Evolutionary conservation across 371 early-diverging fungal genomes (phyloP).

Genomic region (Lichtheimia corymbifera): DNA sequence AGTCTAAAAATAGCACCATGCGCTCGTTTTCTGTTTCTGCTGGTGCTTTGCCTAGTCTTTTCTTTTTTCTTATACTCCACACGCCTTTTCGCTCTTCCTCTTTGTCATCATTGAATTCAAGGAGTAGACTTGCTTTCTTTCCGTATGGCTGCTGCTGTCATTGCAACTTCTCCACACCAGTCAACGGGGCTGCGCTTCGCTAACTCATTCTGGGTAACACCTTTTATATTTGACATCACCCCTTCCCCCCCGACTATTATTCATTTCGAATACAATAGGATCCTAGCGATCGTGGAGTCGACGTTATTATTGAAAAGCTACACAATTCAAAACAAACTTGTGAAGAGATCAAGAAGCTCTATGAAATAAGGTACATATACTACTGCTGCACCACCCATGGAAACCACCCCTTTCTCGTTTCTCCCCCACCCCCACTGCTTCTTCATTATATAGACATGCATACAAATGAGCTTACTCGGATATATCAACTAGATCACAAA

Average conservation of each 20-base stretch:
- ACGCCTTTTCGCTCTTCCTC: slow-evolving; percentile 1
- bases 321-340: slow-evolving; percentile 28
- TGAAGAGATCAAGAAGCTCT: slow-evolving; percentile 24
- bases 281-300: slow-evolving; percentile 20
- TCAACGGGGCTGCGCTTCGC: slow-evolving; percentile 19
- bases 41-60: slow-evolving; percentile 5
- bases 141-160: slow-evolving; percentile 11
- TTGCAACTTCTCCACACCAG: slow-evolving; percentile 7
- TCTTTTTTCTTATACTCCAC: neutral
- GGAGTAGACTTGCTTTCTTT: neutral
- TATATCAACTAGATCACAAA: slow-evolving; percentile 19
- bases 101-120: slow-evolving; percentile 4
- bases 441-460: neutral
- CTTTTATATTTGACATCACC: neutral
- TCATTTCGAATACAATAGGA: slow-evolving; percentile 13
- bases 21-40: slow-evolving; percentile 5
- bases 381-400: neutral
- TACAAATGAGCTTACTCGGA: neutral
- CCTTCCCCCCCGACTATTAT: neutral
- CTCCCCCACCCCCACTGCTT: neutral
- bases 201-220: slow-evolving; percentile 22
- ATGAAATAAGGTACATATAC: slow-evolving; percentile 22
- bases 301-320: slow-evolving; percentile 15
- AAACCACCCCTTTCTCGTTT: neutral
- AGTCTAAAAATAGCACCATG: neutral